Percentiles rank a stretch among this genome's conserved stretches.
Conservation (phyloP, 345 rosid genomes). For the Dipteronia dyeriana region DNA sequence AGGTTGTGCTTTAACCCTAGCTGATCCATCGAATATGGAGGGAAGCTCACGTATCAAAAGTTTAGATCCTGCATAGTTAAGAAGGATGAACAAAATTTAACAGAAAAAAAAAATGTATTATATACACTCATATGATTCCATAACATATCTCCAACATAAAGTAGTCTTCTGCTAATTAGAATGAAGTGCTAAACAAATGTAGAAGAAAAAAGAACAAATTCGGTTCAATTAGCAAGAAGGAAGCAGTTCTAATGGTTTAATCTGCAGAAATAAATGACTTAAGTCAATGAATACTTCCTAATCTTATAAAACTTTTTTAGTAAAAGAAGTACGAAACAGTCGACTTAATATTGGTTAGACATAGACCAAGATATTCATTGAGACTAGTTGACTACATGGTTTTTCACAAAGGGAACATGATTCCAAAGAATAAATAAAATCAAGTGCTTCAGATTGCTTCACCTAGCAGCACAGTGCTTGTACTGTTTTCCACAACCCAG, state of each 20-base stretch:
- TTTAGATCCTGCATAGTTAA: constrained; percentile 60
- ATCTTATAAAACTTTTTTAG: neutral
- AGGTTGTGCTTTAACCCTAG: constrained; percentile 64
- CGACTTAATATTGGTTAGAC: neutral
- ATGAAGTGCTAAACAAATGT: neutral
- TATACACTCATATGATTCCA: neutral
- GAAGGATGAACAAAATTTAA: neutral
- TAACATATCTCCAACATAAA: constrained; percentile 1
- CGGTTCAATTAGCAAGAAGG: neutral
- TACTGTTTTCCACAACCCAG: too few relatives aligned
- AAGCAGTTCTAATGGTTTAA: neutral
- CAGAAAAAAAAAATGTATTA: neutral
- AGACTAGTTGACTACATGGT: neutral
- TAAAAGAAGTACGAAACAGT: neutral
- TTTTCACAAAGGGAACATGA: neutral
- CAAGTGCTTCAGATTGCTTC: neutral
- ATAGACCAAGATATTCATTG: neutral
- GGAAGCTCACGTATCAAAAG: constrained; percentile 80
- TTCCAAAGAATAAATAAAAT: neutral
- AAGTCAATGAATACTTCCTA: neutral
- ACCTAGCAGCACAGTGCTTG: neutral
- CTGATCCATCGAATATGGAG: constrained; percentile 73
- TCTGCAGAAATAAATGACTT: neutral
- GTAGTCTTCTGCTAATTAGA: constrained; percentile 3
- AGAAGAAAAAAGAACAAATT: neutral